phyloP scores from a whole-genome alignment of 2,329 filamentous ascomycete species.

The Stagonosporopsis chrysanthemi region DNA sequence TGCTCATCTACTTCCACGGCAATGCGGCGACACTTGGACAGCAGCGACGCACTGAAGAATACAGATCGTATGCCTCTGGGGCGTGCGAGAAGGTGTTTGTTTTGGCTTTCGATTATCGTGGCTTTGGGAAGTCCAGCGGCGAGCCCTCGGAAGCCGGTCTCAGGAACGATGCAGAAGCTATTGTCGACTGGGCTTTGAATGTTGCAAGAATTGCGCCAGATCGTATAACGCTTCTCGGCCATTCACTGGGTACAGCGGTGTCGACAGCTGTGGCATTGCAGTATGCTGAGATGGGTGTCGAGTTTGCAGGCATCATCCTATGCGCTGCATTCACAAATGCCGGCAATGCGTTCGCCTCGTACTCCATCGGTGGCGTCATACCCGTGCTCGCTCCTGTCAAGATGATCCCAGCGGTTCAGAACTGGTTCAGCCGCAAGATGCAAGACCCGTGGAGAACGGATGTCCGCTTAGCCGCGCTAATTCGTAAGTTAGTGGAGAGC shows the following conservation, averaged over 20 bases:
- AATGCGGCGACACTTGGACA: constrained; percentile 83
- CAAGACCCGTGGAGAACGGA: constrained; percentile 82
- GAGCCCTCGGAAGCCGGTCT: constrained; percentile 79
- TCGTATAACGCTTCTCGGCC: constrained; percentile 82
- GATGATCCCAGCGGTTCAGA: constrained; percentile 68
- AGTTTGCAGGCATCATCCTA: constrained; percentile 82
- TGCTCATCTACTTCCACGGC: constrained; percentile 63
- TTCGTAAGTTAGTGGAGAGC: constrained; percentile 39
- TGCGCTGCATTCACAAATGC: constrained; percentile 82
- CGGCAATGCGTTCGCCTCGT: constrained; percentile 75
- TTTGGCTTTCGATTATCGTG: constrained; percentile 89
- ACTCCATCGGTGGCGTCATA: constrained; percentile 77
- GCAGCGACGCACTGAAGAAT: constrained; percentile 76
- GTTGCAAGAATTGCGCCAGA: constrained; percentile 70
- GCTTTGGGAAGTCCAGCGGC: constrained; percentile 84
- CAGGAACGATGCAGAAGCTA: constrained; percentile 76
- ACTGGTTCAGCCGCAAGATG: constrained; percentile 69
- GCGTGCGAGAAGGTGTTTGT: constrained; percentile 65
- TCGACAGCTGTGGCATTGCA: constrained; percentile 75
- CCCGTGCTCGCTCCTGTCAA: constrained; percentile 79
- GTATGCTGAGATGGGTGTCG: constrained; percentile 65
- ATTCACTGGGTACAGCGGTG: constrained; percentile 89
- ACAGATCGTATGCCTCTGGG: constrained; percentile 76
- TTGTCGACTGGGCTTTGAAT: constrained; percentile 78
- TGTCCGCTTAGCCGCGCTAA: constrained; percentile 67